phyloP scores from a whole-genome alignment of 2,329 filamentous ascomycete genomes.

The Onygenales sp. region DNA sequence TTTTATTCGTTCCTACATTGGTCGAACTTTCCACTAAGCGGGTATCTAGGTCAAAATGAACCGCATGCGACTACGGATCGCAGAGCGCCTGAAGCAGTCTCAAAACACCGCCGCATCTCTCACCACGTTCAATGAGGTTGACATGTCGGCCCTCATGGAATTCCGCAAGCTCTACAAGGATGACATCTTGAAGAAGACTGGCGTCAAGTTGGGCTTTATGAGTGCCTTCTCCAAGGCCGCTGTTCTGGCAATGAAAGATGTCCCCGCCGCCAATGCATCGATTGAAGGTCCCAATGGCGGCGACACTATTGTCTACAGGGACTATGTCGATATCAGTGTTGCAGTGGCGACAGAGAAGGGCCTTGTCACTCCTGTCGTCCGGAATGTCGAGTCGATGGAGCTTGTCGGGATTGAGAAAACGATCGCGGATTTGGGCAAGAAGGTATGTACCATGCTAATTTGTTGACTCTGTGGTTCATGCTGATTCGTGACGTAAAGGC shows the following conservation, averaged over 20 bases:
- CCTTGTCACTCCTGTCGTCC: constrained; percentile 89
- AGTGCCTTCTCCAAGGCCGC: constrained; percentile 88
- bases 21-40: not conserved
- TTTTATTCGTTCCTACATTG: not conserved
- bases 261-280: constrained; percentile 91
- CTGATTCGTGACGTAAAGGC: constrained; percentile 46
- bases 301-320: constrained; percentile 95
- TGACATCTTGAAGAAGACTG: constrained; percentile 87
- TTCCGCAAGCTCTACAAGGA: constrained; percentile 98
- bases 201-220: constrained; percentile 99
- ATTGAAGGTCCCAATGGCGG: constrained; percentile 93
- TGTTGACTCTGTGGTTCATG: not conserved
- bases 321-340: constrained; percentile 96
- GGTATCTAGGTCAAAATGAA: constrained; percentile 87
- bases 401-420: constrained; percentile 80
- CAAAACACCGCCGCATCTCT: constrained; percentile 96
- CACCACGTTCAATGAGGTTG: constrained; percentile 98
- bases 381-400: constrained; percentile 83
- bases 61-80: constrained; percentile 94
- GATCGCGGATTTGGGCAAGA: constrained; percentile 91
- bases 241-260: constrained; percentile 83
- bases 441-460: constrained; percentile 45
- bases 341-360: constrained; percentile 97
- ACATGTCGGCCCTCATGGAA: constrained; percentile 96
- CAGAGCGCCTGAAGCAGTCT: constrained; percentile 96